Conservation (phyloP, 805 yeast species). For the Ogataea glucozyma region DNA sequence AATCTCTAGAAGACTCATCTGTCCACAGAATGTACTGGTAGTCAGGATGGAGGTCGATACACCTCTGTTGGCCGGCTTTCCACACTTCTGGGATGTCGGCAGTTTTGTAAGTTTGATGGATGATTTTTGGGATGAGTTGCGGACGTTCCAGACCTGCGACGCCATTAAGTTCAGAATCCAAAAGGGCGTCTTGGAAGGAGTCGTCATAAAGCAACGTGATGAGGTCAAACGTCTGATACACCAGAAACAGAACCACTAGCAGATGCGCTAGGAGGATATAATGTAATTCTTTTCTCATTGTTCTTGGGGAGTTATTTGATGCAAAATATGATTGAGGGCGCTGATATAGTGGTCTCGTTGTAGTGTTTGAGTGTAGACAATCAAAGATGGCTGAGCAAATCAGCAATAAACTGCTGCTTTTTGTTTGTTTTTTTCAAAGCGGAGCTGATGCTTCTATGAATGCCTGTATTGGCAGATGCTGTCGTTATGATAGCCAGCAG, state of each 20-base stretch:
- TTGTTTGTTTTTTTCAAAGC: no score
- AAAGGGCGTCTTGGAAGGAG: slow-evolving; percentile 61
- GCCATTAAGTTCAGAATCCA: slow-evolving; percentile 63
- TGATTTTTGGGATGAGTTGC: slow-evolving; percentile 78
- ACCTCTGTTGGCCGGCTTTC: slow-evolving; percentile 74
- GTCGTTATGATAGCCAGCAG: no score
- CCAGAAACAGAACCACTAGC: slow-evolving; percentile 50
- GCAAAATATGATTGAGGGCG: slow-evolving; percentile 8
- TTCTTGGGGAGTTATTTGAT: not conserved
- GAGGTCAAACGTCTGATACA: slow-evolving; percentile 70
- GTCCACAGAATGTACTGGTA: slow-evolving; percentile 91
- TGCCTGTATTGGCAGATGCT: no score
- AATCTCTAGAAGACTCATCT: slow-evolving; percentile 76
- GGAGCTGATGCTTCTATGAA: no score
- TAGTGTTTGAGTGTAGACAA: no score
- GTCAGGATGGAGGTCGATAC: slow-evolving; percentile 81
- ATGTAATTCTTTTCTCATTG: slow-evolving; percentile 67
- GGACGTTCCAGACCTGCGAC: slow-evolving; percentile 43
- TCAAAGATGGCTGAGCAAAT: no score
- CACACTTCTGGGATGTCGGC: slow-evolving; percentile 76
- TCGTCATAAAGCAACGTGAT: slow-evolving; percentile 75
- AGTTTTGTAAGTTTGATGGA: slow-evolving; percentile 90
- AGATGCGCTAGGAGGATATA: slow-evolving; percentile 61
- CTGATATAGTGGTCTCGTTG: not conserved
- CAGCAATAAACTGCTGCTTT: no score